Conservation (phyloP, 1,139 yeast genomes). For the Yamadazyma spencermartinsiae region DNA sequence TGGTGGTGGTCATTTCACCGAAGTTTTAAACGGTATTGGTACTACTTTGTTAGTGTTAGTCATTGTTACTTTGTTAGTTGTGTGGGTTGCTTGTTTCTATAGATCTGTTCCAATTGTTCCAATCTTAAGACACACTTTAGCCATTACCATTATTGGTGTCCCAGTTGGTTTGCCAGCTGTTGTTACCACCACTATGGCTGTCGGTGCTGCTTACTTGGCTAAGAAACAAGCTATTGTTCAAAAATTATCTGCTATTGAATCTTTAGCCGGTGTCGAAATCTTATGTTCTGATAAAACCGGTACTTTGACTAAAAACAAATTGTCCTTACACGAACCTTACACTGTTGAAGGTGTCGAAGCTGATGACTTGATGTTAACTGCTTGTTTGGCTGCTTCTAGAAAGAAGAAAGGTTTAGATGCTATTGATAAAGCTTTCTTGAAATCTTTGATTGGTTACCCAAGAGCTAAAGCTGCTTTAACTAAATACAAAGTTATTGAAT, state of each 20-base stretch:
- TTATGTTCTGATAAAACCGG: conserved; percentile 99
- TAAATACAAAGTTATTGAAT: conserved; percentile 92
- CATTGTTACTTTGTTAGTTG: conserved; percentile 80
- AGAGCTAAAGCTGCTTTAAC: conserved; percentile 94
- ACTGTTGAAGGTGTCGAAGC: conserved; percentile 99
- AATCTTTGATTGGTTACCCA: conserved; percentile 83
- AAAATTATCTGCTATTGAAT: conserved; percentile 96
- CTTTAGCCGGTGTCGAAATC: conserved; percentile 98
- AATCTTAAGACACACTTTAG: conserved; percentile 91
- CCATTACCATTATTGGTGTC: conserved; percentile 98
- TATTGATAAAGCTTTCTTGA: conserved; percentile 95
- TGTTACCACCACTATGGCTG: conserved; percentile 99
- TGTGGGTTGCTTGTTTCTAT: conserved; percentile 96
- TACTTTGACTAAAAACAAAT: conserved; percentile 97
- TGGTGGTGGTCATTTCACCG: conserved; percentile 96
- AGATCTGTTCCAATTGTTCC: conserved; percentile 86
- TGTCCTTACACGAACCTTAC: conserved; percentile 97
- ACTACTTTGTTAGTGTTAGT: conserved; percentile 87
- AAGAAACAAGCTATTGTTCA: conserved; percentile 98
- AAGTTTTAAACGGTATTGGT: conserved; percentile 97
- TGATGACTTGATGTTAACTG: conserved; percentile 96
- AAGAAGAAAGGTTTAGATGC: conserved; percentile 99
- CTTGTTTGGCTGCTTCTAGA: conserved; percentile 97
- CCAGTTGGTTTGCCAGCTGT: conserved; percentile 99
- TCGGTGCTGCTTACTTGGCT: conserved; percentile 99